phyloP scores from a whole-genome alignment of 1,139 yeast genomes.

The Williopsis jadinii region DNA sequence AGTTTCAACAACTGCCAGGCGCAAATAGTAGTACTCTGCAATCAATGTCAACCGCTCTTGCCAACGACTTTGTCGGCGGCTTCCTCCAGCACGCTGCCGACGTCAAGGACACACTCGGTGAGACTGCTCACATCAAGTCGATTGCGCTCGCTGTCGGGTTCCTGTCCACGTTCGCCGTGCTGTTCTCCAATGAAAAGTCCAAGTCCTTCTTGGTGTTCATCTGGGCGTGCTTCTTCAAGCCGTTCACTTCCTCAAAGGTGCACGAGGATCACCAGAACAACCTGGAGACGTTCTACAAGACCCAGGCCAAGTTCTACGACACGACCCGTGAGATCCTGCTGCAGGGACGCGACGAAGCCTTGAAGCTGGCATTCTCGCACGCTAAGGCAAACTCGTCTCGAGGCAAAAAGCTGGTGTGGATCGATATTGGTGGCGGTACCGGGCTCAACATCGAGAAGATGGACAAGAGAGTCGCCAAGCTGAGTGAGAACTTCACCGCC shows the following conservation, averaged over 20 bases:
- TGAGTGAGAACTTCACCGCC: slow-evolving; percentile 45
- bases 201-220: slow-evolving; percentile 24
- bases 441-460: slow-evolving; percentile 76
- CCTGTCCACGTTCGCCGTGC: slow-evolving; percentile 5
- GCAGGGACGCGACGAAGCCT: slow-evolving; percentile 64
- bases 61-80: background rate
- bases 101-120: slow-evolving; percentile 7
- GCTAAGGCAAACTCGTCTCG: slow-evolving; percentile 22
- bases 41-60: background rate
- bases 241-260: slow-evolving; percentile 40
- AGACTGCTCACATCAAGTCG: slow-evolving; percentile 5
- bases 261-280: slow-evolving; percentile 53
- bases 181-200: slow-evolving; percentile 11
- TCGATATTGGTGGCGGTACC: slow-evolving; percentile 83
- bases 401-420: slow-evolving; percentile 53
- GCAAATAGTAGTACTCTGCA: background rate
- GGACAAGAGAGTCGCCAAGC: slow-evolving; percentile 47
- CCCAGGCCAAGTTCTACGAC: slow-evolving; percentile 73
- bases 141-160: slow-evolving; percentile 5
- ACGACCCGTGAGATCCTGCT: slow-evolving; percentile 56
- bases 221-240: slow-evolving; percentile 62
- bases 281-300: slow-evolving; percentile 64
- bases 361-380: slow-evolving; percentile 54
- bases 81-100: background rate
- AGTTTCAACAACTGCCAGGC: slow-evolving; percentile 4